These are phyloP conservation scores for Deinandra increscens DNA, from an alignment of 129 eudicot species.

Conservation along the genomic window DNA sequence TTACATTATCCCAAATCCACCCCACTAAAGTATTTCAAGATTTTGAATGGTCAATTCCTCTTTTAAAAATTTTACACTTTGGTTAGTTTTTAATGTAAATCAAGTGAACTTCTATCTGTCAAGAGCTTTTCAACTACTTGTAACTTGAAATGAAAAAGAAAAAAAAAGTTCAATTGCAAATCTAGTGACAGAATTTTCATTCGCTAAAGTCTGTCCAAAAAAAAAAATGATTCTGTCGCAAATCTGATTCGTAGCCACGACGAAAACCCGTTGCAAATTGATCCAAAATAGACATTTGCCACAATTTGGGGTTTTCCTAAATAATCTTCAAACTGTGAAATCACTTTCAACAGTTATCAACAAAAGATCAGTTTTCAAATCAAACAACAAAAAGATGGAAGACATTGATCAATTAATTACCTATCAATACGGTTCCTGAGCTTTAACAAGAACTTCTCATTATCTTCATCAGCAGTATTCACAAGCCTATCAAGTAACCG, in stretches of 20 bases:
- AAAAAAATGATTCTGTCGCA: not conserved
- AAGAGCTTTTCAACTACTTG: too few relatives aligned
- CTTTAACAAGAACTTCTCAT: conserved; percentile 74
- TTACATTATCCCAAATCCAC: too few relatives aligned
- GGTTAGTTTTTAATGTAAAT: too few relatives aligned
- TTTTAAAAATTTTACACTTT: too few relatives aligned
- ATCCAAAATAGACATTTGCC: not conserved
- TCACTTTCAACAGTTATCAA: not conserved
- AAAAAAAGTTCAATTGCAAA: not conserved
- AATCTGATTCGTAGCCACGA: not conserved
- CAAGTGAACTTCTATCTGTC: too few relatives aligned
- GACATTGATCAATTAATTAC: conserved; percentile 33
- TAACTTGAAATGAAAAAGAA: too few relatives aligned
- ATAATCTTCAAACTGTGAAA: too few relatives aligned
- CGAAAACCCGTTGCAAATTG: not conserved
- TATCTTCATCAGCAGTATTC: conserved; percentile 65
- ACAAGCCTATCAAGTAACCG: conserved; percentile 68
- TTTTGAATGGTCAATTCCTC: too few relatives aligned
- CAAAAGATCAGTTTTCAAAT: not conserved
- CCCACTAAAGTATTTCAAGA: too few relatives aligned
- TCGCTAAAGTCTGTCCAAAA: not conserved
- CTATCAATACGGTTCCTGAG: conserved; percentile 64
- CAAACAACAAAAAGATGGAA: not conserved
- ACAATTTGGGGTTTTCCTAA: not conserved
- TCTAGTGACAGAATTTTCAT: not conserved